Evolutionary conservation across 371 early-diverging fungal species (phyloP).

Genomic region (Mucor indicus): DNA sequence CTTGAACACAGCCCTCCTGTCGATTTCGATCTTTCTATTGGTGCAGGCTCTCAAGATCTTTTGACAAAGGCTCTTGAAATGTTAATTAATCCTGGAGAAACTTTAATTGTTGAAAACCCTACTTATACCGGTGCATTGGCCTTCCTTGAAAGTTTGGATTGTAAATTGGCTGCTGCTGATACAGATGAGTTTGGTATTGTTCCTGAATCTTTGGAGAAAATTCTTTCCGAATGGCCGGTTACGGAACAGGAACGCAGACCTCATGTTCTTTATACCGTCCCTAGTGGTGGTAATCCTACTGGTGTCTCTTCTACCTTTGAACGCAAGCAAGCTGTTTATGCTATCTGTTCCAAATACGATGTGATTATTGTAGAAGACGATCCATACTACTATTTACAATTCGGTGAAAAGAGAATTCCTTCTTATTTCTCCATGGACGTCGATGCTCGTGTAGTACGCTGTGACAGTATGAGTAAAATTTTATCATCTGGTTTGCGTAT

Average conservation of each 20-base stretch:
- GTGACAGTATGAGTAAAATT: conserved; percentile 82
- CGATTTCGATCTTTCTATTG: conserved; percentile 65
- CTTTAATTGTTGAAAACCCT: conserved; percentile 71
- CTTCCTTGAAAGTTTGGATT: conserved; percentile 62
- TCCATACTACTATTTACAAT: conserved; percentile 76
- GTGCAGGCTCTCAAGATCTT: conserved; percentile 76
- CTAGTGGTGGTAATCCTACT: conserved; percentile 74
- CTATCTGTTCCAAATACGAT: conserved; percentile 54
- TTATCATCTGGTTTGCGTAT: conserved; percentile 75
- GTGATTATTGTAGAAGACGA: conserved; percentile 77
- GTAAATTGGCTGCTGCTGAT: conserved; percentile 59
- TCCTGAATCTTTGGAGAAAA: conserved; percentile 47
- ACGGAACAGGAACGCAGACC: conserved; percentile 38
- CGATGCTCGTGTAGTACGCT: conserved; percentile 79
- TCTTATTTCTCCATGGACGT: conserved; percentile 77
- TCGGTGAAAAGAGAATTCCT: conserved; percentile 32
- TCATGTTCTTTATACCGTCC: conserved; percentile 54
- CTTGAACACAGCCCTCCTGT: conserved; percentile 59
- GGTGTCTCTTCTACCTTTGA: conserved; percentile 61
- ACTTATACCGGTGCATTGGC: conserved; percentile 77
- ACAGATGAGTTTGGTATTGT: conserved; percentile 57
- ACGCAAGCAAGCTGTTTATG: conserved; percentile 62
- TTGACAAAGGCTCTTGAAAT: conserved; percentile 74
- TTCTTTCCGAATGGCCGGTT: conserved; percentile 47
- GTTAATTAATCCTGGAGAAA: conserved; percentile 61